A percentile compares a stretch with the other conserved stretches of the same genome.
Evolutionary conservation across 345 rosid species (phyloP).

Genomic region (Tarenaya hassleriana): DNA sequence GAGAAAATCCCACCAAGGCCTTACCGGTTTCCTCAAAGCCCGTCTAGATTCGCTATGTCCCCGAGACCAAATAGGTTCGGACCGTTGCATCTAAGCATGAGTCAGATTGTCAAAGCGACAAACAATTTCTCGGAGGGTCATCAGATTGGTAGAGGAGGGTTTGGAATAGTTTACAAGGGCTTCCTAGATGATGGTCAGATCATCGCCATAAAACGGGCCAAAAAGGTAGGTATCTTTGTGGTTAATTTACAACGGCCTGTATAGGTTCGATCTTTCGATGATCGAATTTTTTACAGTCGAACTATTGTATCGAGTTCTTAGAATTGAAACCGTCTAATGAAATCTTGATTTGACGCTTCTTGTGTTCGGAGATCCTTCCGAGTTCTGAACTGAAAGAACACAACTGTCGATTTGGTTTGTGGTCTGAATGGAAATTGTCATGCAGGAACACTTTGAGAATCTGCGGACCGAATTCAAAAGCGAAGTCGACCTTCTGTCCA

Average conservation of each 20-base stretch:
- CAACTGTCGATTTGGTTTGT: too few species aligned
- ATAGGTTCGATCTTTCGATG: too few species aligned
- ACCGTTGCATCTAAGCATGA: conserved; percentile 54
- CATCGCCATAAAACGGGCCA: conserved; percentile 95
- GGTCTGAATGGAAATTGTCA: conserved; percentile 8
- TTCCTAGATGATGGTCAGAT: conserved; percentile 55
- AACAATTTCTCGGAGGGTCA: conserved; percentile 51
- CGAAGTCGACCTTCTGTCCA: conserved; percentile 87
- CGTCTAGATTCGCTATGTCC: conserved; percentile 67
- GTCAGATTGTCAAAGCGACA: conserved; percentile 60
- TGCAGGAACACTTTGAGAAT: conserved; percentile 65
- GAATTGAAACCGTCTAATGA: too few species aligned
- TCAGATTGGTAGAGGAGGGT: conserved; percentile 89
- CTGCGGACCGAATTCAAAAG: conserved; percentile 77
- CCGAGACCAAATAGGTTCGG: conserved; percentile 63
- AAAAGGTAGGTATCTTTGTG: conserved; percentile 55
- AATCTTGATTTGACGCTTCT: too few species aligned
- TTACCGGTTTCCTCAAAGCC: conserved; percentile 71
- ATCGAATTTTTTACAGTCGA: too few species aligned
- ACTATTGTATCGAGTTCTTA: too few species aligned
- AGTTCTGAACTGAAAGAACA: too few species aligned
- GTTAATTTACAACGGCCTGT: conserved; percentile 9
- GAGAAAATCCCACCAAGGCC: conserved; percentile 48
- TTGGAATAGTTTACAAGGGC: conserved; percentile 84
- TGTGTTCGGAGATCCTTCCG: too few species aligned